Evolutionary conservation across 345 rosid species (phyloP).

Genomic region (Rhodamnia argentea): DNA sequence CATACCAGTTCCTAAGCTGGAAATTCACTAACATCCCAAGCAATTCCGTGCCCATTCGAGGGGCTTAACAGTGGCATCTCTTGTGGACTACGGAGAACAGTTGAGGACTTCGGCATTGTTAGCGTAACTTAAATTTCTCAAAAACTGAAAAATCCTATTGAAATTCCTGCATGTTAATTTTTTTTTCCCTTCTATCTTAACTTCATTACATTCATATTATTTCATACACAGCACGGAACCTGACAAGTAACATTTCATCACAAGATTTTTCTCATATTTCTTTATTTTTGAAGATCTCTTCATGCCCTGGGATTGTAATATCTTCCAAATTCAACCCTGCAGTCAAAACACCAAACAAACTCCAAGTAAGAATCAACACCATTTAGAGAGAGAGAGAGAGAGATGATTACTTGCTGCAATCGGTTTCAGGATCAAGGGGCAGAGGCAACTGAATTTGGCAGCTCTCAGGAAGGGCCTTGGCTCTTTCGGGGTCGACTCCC

Average conservation of each 20-base stretch:
- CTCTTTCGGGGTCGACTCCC: constrained; percentile 7
- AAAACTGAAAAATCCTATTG: neutral
- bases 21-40: neutral
- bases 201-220: neutral
- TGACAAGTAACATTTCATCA: neutral
- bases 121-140: neutral
- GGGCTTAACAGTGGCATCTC: neutral
- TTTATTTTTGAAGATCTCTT: neutral
- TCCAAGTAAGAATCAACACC: neutral
- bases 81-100: neutral
- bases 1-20: neutral
- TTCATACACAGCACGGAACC: neutral
- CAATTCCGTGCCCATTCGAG: no score
- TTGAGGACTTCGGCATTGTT: neutral
- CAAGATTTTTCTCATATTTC: neutral
- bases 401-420: constrained; percentile 12
- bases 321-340: neutral
- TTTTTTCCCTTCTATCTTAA: neutral
- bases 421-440: constrained; percentile 11
- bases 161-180: neutral
- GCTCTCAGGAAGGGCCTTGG: constrained; percentile 4
- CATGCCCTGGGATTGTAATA: neutral
- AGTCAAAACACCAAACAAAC: neutral
- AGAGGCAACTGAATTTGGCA: constrained; percentile 8
- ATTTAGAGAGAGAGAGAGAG: neutral